Evolutionary conservation across 2,329 filamentous ascomycete species (phyloP).

Genomic region (Penicillium verrucosum): DNA sequence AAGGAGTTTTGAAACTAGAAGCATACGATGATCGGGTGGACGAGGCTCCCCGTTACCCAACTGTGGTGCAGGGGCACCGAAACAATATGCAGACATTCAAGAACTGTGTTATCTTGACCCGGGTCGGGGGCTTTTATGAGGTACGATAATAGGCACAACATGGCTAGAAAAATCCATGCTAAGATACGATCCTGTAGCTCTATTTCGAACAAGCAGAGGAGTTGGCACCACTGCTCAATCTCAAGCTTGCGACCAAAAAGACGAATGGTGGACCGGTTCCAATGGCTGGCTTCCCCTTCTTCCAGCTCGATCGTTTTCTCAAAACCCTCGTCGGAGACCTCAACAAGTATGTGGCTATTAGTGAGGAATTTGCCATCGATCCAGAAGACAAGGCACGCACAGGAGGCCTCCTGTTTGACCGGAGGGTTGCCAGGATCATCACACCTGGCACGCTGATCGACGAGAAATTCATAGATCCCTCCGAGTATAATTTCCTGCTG

Average conservation of each 20-base stretch:
- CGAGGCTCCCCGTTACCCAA: slow-evolving; percentile 66
- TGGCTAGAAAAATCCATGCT: background rate
- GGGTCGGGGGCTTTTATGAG: slow-evolving; percentile 95
- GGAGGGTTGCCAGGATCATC: slow-evolving; percentile 79
- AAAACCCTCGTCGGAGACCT: slow-evolving; percentile 90
- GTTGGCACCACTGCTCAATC: slow-evolving; percentile 76
- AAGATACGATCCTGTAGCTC: slow-evolving; percentile 47
- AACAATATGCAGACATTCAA: slow-evolving; percentile 88
- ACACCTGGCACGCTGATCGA: slow-evolving; percentile 95
- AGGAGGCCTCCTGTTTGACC: slow-evolving; percentile 78
- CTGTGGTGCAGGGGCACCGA: slow-evolving; percentile 81
- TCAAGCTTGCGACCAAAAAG: slow-evolving; percentile 81
- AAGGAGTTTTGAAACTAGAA: slow-evolving; percentile 52
- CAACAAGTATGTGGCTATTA: slow-evolving; percentile 86
- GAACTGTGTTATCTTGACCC: slow-evolving; percentile 85
- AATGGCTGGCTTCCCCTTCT: slow-evolving; percentile 95
- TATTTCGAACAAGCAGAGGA: slow-evolving; percentile 96
- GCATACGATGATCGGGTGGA: slow-evolving; percentile 44
- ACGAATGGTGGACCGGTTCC: slow-evolving; percentile 74
- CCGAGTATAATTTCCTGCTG: slow-evolving; percentile 88
- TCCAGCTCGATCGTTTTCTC: slow-evolving; percentile 86
- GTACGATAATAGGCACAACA: slow-evolving; percentile 30
- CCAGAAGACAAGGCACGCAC: slow-evolving; percentile 66
- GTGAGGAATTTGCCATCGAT: slow-evolving; percentile 83
- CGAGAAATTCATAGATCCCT: slow-evolving; percentile 94